These are phyloP conservation scores for Plectosphaerella cucumerina DNA, from an alignment of 2,329 filamentous ascomycete genomes.

Conservation along the genomic window DNA sequence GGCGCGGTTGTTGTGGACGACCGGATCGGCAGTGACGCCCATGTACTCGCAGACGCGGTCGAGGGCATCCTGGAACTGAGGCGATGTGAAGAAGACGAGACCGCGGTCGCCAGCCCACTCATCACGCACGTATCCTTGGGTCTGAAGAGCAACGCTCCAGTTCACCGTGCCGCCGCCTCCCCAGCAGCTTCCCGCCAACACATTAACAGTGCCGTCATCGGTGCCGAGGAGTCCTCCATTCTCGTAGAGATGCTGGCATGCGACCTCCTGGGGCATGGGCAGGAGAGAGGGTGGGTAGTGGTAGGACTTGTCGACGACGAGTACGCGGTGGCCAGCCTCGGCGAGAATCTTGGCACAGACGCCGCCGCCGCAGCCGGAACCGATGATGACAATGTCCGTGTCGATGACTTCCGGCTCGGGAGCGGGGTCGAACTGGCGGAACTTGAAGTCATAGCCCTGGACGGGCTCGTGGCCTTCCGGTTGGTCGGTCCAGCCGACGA, in stretches of 20 bases:
- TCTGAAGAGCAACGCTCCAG: constrained; percentile 65
- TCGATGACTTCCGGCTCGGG: constrained; percentile 60
- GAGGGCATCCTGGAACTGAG: constrained; percentile 71
- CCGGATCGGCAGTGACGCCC: constrained; percentile 63
- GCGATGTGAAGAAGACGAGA: constrained; percentile 68
- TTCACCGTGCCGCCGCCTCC: constrained; percentile 87
- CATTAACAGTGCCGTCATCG: constrained; percentile 52
- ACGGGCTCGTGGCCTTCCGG: constrained; percentile 47
- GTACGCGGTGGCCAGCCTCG: constrained; percentile 68
- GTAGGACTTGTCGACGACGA: constrained; percentile 81
- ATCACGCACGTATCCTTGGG: constrained; percentile 70
- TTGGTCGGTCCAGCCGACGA: constrained; percentile 55
- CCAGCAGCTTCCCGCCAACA: constrained; percentile 70
- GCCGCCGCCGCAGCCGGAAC: constrained; percentile 80
- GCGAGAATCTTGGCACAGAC: constrained; percentile 79
- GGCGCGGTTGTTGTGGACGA: constrained; percentile 73
- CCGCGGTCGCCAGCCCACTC: constrained; percentile 71
- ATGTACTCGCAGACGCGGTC: constrained; percentile 76
- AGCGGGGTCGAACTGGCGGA: constrained; percentile 52
- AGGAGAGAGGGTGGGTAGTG: constrained; percentile 69
- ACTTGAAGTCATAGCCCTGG: constrained; percentile 52
- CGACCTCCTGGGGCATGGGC: constrained; percentile 66
- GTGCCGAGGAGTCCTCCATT: constrained; percentile 54
- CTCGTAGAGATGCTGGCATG: constrained; percentile 63
- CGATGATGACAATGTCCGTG: constrained; percentile 80